phyloP scores from a whole-genome alignment of 2,329 filamentous ascomycete species.

The Colletotrichum chrysophilum region DNA sequence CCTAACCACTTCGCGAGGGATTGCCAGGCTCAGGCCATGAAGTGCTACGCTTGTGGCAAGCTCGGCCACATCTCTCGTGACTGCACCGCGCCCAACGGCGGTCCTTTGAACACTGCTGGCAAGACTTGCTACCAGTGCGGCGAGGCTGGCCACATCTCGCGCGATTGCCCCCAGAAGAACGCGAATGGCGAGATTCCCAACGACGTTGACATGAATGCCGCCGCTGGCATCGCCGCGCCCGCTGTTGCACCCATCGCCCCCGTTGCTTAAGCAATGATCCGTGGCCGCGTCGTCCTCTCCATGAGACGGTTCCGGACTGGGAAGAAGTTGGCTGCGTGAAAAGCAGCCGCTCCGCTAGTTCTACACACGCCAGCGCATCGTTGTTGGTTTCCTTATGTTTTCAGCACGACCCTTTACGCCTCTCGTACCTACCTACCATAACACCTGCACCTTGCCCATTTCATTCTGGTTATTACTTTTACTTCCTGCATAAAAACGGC shows the following conservation, averaged over 20 bases:
- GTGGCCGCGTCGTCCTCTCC: neutral
- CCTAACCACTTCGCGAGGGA: conserved; percentile 99
- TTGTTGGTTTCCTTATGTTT: conserved; percentile 2
- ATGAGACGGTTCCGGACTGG: neutral
- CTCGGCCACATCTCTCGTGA: conserved; percentile 88
- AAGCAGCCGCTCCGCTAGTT: neutral
- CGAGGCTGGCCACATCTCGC: conserved; percentile 93
- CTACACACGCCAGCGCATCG: neutral
- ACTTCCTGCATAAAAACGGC: conserved; percentile 21
- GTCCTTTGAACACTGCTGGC: conserved; percentile 91
- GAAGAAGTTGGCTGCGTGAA: neutral
- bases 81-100: conserved; percentile 96
- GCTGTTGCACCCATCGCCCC: conserved; percentile 43
- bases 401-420: conserved; percentile 7
- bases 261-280: conserved; percentile 39
- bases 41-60: conserved; percentile 97
- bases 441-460: conserved; percentile 7
- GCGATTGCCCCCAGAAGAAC: conserved; percentile 84
- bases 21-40: conserved; percentile 98
- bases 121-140: conserved; percentile 99
- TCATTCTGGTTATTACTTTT: conserved; percentile 14
- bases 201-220: conserved; percentile 49
- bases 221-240: conserved; percentile 40
- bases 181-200: conserved; percentile 53
- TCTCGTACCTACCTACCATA: neutral